These are phyloP conservation scores for Bruguiera sexangula DNA, from an alignment of 345 rosid species.

Conservation along the genomic window DNA sequence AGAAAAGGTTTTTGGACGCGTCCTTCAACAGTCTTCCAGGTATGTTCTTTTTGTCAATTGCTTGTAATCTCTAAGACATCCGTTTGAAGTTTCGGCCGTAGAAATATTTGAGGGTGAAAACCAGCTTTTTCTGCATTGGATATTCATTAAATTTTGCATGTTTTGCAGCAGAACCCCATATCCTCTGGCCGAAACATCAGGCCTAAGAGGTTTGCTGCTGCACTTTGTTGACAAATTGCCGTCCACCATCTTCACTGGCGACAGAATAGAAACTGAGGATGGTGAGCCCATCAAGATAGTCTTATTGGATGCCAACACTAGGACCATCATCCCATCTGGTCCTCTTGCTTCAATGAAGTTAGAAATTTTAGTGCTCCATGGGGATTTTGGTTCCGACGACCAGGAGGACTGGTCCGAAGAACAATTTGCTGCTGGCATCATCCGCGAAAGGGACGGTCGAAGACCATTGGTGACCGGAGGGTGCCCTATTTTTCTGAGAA, in stretches of 20 bases:
- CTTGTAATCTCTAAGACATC: background rate
- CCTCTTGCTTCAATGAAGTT: conserved; percentile 48
- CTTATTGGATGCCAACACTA: conserved; percentile 43
- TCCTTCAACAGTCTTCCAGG: conserved; percentile 21
- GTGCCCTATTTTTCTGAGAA: conserved; percentile 31
- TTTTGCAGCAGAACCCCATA: conserved; percentile 22
- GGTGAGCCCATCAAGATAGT: conserved; percentile 43
- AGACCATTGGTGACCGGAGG: conserved; percentile 74
- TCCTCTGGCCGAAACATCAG: conserved; percentile 30
- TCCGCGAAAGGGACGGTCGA: conserved; percentile 59
- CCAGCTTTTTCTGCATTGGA: background rate
- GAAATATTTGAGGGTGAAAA: too few relatives aligned
- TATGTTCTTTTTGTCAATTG: background rate
- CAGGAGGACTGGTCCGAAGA: conserved; percentile 46
- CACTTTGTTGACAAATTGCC: conserved; percentile 39
- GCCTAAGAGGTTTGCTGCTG: conserved; percentile 35
- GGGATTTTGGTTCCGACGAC: conserved; percentile 49
- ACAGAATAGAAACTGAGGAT: conserved; percentile 46
- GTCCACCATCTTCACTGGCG: conserved; percentile 51
- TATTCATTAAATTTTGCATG: background rate
- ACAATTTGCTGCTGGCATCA: conserved; percentile 41
- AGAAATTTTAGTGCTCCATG: conserved; percentile 59
- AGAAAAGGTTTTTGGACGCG: background rate
- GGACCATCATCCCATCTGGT: conserved; percentile 33
- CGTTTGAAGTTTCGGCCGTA: background rate